These are phyloP conservation scores for Gleditsia sinensis DNA, from an alignment of 306 rosid species.

Conservation along the genomic window DNA sequence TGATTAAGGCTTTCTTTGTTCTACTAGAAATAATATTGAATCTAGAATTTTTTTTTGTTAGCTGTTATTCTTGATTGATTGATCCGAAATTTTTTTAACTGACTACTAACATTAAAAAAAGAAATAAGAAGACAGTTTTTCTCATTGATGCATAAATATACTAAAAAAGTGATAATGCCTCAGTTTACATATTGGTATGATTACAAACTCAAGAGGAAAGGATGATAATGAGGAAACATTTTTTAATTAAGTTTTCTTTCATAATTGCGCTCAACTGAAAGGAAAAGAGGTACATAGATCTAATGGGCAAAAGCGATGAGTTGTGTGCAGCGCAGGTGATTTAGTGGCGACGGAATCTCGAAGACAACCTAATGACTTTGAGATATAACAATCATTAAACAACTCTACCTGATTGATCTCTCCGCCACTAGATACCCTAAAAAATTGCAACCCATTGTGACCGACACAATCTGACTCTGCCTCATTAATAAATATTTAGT, in stretches of 20 bases:
- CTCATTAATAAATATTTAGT: not conserved
- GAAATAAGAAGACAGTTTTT: too few species aligned
- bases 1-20: not conserved
- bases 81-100: not conserved
- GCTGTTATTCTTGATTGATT: not conserved
- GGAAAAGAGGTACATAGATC: not conserved
- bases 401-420: not conserved
- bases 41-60: not conserved
- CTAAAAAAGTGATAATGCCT: too few species aligned
- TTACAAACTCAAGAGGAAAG: too few species aligned
- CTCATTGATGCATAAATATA: too few species aligned
- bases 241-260: too few species aligned
- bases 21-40: not conserved
- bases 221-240: too few species aligned
- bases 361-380: not conserved
- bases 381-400: not conserved
- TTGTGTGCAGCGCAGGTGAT: not conserved
- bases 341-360: not conserved
- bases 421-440: not conserved
- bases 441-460: not conserved
- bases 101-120: too few species aligned
- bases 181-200: too few species aligned
- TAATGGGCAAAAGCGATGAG: not conserved
- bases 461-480: not conserved
- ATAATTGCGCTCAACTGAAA: too few species aligned